phyloP scores from a whole-genome alignment of 1,284 basidiomycete species.

The Cryptococcus sp. region DNA sequence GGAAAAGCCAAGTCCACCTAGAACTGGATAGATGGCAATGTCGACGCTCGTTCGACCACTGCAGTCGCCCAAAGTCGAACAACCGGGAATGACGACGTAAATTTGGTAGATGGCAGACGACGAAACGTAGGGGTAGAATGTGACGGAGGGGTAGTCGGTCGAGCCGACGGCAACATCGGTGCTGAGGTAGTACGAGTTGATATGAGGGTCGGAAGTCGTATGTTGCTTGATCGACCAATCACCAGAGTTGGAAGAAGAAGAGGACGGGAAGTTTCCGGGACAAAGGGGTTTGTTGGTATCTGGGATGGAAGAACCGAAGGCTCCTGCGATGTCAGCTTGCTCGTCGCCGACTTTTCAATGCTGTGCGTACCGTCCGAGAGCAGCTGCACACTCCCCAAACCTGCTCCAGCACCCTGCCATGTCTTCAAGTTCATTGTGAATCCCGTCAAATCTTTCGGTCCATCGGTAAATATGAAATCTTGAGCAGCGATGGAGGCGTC shows the following conservation, averaged over 20 bases:
- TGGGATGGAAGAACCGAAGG: constrained; percentile 59
- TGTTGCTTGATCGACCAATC: constrained; percentile 62
- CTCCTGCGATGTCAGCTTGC: constrained; percentile 36
- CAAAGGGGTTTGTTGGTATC: constrained; percentile 68
- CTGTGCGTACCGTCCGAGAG: constrained; percentile 66
- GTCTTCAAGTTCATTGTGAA: constrained; percentile 70
- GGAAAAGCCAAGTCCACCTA: constrained; percentile 59
- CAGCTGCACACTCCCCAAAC: constrained; percentile 81
- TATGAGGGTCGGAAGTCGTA: constrained; percentile 69
- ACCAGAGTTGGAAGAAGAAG: constrained; percentile 54
- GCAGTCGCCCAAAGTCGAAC: constrained; percentile 73
- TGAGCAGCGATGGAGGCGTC: constrained; percentile 60
- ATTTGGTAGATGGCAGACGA: constrained; percentile 80
- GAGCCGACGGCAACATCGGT: constrained; percentile 59
- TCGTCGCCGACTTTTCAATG: neutral
- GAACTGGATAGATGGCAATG: constrained; percentile 74
- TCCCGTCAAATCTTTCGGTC: constrained; percentile 54
- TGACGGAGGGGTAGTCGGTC: constrained; percentile 64
- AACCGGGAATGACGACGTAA: constrained; percentile 81
- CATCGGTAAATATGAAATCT: constrained; percentile 66
- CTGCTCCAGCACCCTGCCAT: constrained; percentile 71
- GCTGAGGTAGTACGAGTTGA: constrained; percentile 67
- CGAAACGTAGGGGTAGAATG: constrained; percentile 84
- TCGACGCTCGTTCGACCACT: constrained; percentile 70
- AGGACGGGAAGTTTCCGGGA: constrained; percentile 65